phyloP scores from a whole-genome alignment of 2,329 filamentous ascomycete species.

The Pseudopithomyces chartarum region DNA sequence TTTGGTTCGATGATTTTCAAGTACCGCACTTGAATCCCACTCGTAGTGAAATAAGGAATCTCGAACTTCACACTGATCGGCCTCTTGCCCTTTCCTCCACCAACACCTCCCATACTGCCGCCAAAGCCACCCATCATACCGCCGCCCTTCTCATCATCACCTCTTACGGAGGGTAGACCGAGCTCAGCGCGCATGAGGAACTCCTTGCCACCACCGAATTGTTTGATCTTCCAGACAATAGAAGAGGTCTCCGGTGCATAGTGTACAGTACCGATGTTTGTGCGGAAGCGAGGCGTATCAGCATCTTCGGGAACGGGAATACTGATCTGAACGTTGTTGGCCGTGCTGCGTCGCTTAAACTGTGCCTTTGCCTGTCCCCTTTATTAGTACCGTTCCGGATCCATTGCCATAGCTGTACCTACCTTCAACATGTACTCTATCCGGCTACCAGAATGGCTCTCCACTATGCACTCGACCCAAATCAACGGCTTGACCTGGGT shows the following conservation, averaged over 20 bases:
- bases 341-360: slow-evolving; percentile 96
- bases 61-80: slow-evolving; percentile 99
- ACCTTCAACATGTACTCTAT: slow-evolving; percentile 99
- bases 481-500: slow-evolving; percentile 98
- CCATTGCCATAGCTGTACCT: not conserved
- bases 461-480: slow-evolving; percentile 98
- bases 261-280: slow-evolving; percentile 95
- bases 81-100: slow-evolving; percentile 82
- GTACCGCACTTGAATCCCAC: slow-evolving; percentile 97
- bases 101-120: slow-evolving; percentile 92
- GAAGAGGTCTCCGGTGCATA: slow-evolving; percentile 97
- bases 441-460: slow-evolving; percentile 90
- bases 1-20: slow-evolving; percentile 99
- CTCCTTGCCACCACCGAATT: slow-evolving; percentile 97
- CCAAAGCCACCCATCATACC: slow-evolving; percentile 98
- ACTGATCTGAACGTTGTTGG: slow-evolving; percentile 98
- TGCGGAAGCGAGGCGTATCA: slow-evolving; percentile 93
- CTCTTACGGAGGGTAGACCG: slow-evolving; percentile 89
- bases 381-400: slow-evolving; percentile 13
- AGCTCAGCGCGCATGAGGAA: slow-evolving; percentile 98
- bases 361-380: slow-evolving; percentile 76
- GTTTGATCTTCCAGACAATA: slow-evolving; percentile 99
- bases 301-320: slow-evolving; percentile 97
- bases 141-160: slow-evolving; percentile 92
- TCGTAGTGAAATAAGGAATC: slow-evolving; percentile 99